phyloP scores from a whole-genome alignment of 805 yeast genomes.

The Candida taoyuanica region DNA sequence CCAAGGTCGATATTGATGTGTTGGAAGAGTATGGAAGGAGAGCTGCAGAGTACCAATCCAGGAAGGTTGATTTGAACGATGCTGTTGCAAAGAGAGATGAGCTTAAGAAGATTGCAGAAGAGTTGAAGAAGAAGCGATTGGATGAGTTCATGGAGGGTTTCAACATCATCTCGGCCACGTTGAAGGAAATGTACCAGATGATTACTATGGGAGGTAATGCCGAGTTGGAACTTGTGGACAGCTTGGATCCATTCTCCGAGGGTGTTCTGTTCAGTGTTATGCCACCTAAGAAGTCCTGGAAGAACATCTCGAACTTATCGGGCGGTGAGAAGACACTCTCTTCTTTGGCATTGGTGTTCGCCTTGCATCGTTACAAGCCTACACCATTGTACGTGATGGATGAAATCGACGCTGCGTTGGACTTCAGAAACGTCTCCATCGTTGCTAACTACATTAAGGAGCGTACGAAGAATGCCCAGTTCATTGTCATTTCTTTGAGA shows the following conservation, averaged over 20 bases:
- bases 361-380: slow-evolving; percentile 92
- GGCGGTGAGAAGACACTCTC: slow-evolving; percentile 98
- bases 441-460: slow-evolving; percentile 97
- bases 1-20: slow-evolving; percentile 66
- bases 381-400: slow-evolving; percentile 98
- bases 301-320: slow-evolving; percentile 86
- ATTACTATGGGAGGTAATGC: slow-evolving; percentile 99
- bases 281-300: slow-evolving; percentile 99
- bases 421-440: slow-evolving; percentile 93
- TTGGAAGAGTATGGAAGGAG: slow-evolving; percentile 73
- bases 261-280: slow-evolving; percentile 95
- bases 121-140: slow-evolving; percentile 63
- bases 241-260: slow-evolving; percentile 96
- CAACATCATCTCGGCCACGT: slow-evolving; percentile 73
- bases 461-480: slow-evolving; percentile 93
- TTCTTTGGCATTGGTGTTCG: slow-evolving; percentile 92
- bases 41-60: slow-evolving; percentile 53
- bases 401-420: slow-evolving; percentile 98
- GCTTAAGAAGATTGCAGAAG: slow-evolving; percentile 57
- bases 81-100: slow-evolving; percentile 66
- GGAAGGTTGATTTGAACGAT: slow-evolving; percentile 62
- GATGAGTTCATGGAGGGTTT: slow-evolving; percentile 95
- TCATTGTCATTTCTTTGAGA: slow-evolving; percentile 89
- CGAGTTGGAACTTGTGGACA: slow-evolving; percentile 90
- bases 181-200: slow-evolving; percentile 97